A percentile compares a stretch with the other conserved stretches of the same genome.
phyloP scores from a whole-genome alignment of 768 basidiomycete species.

The Phaffia tasmanica region DNA sequence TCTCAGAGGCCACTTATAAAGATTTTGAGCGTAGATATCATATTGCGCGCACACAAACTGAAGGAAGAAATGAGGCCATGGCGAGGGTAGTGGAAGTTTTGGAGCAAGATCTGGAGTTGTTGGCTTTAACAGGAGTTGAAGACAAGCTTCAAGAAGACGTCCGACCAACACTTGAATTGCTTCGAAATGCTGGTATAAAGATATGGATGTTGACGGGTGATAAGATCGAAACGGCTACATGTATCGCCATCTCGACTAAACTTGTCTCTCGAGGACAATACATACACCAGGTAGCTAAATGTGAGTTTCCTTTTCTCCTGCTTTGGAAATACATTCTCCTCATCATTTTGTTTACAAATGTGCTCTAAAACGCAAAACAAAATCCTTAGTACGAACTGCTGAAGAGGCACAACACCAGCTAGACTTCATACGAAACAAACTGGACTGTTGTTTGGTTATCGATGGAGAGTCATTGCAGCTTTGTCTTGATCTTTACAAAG shows the following conservation, averaged over 20 bases:
- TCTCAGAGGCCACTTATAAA: constrained; percentile 57
- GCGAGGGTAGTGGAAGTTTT: constrained; percentile 61
- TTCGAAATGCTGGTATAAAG: constrained; percentile 92
- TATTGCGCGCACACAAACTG: constrained; percentile 64
- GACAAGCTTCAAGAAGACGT: constrained; percentile 98
- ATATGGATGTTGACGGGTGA: constrained; percentile 99
- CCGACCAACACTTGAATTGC: constrained; percentile 76
- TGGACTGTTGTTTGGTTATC: constrained; percentile 95
- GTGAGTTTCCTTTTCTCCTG: constrained; percentile 45
- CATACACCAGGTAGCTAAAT: constrained; percentile 88
- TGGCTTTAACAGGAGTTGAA: constrained; percentile 96
- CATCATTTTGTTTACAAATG: constrained; percentile 1
- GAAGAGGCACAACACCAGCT: constrained; percentile 76
- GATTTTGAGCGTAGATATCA: constrained; percentile 64
- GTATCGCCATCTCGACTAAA: constrained; percentile 95
- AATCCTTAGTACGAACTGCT: constrained; percentile 61
- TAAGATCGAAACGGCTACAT: constrained; percentile 96
- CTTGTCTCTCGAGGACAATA: constrained; percentile 92
- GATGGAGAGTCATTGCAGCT: constrained; percentile 95
- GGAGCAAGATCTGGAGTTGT: constrained; percentile 78
- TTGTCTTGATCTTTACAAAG: constrained; percentile 77
- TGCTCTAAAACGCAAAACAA: constrained; percentile 3
- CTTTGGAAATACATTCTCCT: constrained; percentile 9
- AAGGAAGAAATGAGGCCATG: constrained; percentile 70
- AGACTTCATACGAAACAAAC: constrained; percentile 84